Evolutionary conservation across 2,329 filamentous ascomycete genomes (phyloP).

Genomic region (Lachnellula subtilissima): DNA sequence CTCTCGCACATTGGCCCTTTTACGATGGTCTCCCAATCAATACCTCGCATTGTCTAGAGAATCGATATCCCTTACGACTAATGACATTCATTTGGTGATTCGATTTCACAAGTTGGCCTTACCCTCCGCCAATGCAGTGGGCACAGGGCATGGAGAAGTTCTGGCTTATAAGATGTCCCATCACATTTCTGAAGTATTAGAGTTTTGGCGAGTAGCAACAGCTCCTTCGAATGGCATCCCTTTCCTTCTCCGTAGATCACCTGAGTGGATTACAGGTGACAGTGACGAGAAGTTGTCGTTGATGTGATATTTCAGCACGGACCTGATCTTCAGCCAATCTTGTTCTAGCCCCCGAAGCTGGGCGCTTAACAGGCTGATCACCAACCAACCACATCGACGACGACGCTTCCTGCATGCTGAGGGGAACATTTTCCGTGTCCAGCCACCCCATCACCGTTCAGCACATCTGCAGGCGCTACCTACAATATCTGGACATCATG

Average conservation of each 20-base stretch:
- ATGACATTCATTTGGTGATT: no score
- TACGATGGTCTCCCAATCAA: no score
- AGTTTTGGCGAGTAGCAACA: neutral
- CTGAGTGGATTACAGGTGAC: neutral
- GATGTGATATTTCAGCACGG: slow-evolving; percentile 12
- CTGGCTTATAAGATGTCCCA: neutral
- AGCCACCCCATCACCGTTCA: slow-evolving; percentile 11
- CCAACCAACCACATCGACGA: slow-evolving; percentile 11
- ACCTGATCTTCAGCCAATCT: slow-evolving; percentile 14
- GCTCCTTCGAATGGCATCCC: neutral
- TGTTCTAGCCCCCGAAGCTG: neutral
- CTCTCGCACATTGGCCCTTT: no score
- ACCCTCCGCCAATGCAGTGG: no score
- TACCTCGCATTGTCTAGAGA: no score
- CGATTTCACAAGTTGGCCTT: no score
- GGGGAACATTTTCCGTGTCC: neutral
- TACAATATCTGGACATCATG: slow-evolving; percentile 19
- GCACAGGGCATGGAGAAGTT: no score
- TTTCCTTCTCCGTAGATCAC: neutral
- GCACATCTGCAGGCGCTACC: slow-evolving; percentile 12
- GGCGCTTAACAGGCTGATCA: slow-evolving; percentile 15
- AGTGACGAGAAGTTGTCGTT: neutral
- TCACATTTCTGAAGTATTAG: neutral
- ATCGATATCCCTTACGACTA: no score
- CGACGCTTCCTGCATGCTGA: slow-evolving; percentile 1